Percentiles rank a stretch among this genome's conserved stretches.
These are phyloP conservation scores for Tetracladium maxilliforme DNA, from an alignment of 2,329 filamentous ascomycete genomes.

Conservation along the genomic window DNA sequence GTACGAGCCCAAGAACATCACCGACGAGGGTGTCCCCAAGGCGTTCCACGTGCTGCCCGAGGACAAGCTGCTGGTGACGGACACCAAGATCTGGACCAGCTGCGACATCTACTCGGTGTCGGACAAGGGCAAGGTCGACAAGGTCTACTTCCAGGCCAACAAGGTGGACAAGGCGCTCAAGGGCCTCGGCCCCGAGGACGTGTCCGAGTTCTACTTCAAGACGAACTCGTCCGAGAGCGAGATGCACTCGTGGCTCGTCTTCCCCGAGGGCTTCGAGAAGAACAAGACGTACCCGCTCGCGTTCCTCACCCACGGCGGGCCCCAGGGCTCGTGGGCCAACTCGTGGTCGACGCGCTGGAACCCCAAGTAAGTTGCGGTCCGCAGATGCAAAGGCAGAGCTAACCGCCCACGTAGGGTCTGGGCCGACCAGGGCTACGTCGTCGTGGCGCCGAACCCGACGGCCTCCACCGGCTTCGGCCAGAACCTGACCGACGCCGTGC, in stretches of 20 bases:
- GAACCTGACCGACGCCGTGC: constrained; percentile 33
- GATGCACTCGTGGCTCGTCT: constrained; percentile 55
- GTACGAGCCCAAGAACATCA: constrained; percentile 16
- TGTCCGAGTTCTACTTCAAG: constrained; percentile 49
- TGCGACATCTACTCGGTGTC: constrained; percentile 40
- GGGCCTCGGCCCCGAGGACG: constrained; percentile 44
- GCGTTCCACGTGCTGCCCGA: constrained; percentile 14
- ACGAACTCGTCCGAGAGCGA: constrained; percentile 49
- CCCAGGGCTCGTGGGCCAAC: constrained; percentile 63
- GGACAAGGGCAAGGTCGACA: constrained; percentile 12
- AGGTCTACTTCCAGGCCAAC: constrained; percentile 43
- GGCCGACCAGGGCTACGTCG: constrained; percentile 67
- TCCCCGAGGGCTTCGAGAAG: constrained; percentile 47
- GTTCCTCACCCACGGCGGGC: constrained; percentile 68
- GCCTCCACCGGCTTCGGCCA: constrained; percentile 43
- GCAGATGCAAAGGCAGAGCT: too few relatives aligned
- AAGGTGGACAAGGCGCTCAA: constrained; percentile 52
- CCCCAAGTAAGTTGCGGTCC: constrained; percentile 63
- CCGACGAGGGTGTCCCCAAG: constrained; percentile 26
- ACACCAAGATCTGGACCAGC: constrained; percentile 34
- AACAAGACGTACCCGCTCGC: constrained; percentile 63
- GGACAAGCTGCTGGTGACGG: constrained; percentile 22
- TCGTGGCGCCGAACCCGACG: constrained; percentile 58
- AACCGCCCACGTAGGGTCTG: too few relatives aligned
- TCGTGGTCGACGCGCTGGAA: constrained; percentile 75